These are phyloP conservation scores for Ascodesmis nigricans DNA, from an alignment of 495 filamentous ascomycete genomes.

Conservation along the genomic window DNA sequence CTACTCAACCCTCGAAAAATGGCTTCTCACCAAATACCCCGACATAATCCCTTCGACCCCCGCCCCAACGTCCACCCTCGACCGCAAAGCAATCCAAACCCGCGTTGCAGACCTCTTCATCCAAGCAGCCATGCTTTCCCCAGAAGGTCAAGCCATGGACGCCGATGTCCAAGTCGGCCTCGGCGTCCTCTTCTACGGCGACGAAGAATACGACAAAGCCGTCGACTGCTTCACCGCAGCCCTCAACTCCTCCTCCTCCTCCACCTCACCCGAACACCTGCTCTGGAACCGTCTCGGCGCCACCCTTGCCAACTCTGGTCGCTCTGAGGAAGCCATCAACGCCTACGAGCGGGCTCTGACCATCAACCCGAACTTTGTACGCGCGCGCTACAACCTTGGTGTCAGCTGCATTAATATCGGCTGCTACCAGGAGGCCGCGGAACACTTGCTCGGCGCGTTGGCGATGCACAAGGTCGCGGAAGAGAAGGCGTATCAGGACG, in stretches of 20 bases:
- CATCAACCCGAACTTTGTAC: conserved; percentile 83
- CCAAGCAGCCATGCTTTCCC: conserved; percentile 71
- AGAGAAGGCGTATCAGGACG: conserved; percentile 64
- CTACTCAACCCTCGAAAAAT: conserved; percentile 90
- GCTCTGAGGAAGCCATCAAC: conserved; percentile 83
- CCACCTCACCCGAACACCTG: conserved; percentile 62
- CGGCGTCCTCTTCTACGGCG: conserved; percentile 93
- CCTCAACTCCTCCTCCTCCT: conserved; percentile 26
- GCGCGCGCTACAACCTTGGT: conserved; percentile 88
- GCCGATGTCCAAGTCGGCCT: conserved; percentile 95
- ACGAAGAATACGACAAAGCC: conserved; percentile 92
- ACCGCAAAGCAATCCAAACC: conserved; percentile 73
- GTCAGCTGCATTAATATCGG: conserved; percentile 96
- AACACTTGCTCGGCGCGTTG: conserved; percentile 78
- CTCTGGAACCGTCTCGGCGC: conserved; percentile 96
- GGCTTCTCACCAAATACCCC: conserved; percentile 85
- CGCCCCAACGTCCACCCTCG: conserved; percentile 47
- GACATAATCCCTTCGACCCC: conserved; percentile 51
- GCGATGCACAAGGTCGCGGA: conserved; percentile 95
- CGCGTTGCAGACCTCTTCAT: conserved; percentile 81
- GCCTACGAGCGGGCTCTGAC: conserved; percentile 83
- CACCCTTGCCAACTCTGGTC: conserved; percentile 82
- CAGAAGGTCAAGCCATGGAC: conserved; percentile 75
- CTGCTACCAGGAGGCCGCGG: conserved; percentile 76
- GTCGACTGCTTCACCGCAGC: conserved; percentile 95